Percentiles rank a stretch among this genome's conserved stretches.
Conservation (phyloP, 345 rosid genomes). For the Salix suchowensis region DNA sequence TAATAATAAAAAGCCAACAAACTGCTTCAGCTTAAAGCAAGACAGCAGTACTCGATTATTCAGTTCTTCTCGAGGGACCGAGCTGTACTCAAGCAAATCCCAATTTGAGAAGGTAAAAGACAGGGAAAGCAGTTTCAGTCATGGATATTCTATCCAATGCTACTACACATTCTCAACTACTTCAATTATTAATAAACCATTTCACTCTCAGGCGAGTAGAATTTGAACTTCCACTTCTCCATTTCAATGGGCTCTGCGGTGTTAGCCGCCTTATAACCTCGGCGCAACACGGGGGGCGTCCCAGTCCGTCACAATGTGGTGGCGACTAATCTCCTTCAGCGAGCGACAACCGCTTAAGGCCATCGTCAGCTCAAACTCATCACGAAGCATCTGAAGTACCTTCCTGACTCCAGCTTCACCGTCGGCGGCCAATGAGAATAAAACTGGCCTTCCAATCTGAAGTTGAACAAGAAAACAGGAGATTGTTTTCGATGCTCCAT, state of each 20-base stretch:
- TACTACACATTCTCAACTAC: not conserved
- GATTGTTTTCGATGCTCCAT: too few species aligned
- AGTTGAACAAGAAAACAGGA: not conserved
- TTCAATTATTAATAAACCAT: constrained; percentile 3
- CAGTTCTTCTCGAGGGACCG: not conserved
- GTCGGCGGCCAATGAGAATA: constrained; percentile 75
- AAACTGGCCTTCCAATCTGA: constrained; percentile 87
- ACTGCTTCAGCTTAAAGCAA: not conserved
- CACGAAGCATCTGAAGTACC: constrained; percentile 67
- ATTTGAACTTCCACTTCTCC: not conserved
- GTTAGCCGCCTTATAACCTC: constrained; percentile 7
- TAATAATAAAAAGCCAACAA: not conserved
- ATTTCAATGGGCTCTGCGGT: not conserved
- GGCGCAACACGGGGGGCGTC: constrained; percentile 39
- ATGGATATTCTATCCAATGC: not conserved
- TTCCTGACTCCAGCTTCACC: constrained; percentile 75
- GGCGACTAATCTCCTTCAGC: constrained; percentile 69
- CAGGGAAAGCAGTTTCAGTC: constrained; percentile 8
- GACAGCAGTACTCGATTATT: not conserved
- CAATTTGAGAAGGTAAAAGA: not conserved
- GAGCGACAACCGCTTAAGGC: constrained; percentile 85
- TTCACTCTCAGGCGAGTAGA: not conserved
- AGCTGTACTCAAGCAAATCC: not conserved
- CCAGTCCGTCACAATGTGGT: constrained; percentile 68
- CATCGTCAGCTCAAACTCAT: constrained; percentile 90